Evolutionary conservation across 352 stramenopile species (phyloP), one percentile per base, ranked within the genome.

Genomic region (Globisporangium radiosum): DNA sequence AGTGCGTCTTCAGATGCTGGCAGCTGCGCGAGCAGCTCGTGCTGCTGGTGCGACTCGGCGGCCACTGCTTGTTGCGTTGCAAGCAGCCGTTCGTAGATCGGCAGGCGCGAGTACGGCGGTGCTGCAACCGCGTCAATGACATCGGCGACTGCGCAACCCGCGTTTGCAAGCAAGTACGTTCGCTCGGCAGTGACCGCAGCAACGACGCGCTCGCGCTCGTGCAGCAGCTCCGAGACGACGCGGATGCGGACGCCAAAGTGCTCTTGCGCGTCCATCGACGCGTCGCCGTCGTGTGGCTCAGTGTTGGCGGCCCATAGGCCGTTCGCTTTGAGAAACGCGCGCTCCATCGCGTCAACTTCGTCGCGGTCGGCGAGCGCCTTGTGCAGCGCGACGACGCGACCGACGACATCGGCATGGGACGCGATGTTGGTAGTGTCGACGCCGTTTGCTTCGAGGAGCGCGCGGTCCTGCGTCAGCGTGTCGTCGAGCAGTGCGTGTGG

Each of bases 401-500:
- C 62, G 19, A 70, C 60, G 5, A 77, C 47, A 2, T 57, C 57
- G 52, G 70, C 65, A 0, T 61, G 57, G 54, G 15, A 42, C 6
- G 39, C 10, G 17, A 5, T 15, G 5, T 11, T 63, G 2, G 54
- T 62, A 42, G 73, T 60, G 3, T 25, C 7, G 15, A 75, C 47
- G 9, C 57, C 63, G 36, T 85, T 56, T 5, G 57, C 56, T 51
- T 68, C 62, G 0, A 81, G 55, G n/a, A 69, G 73, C 5, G 58
- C 66, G 8, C 62, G 66, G 52, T 83, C 71, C 25, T 64, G 66
- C 62, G 84, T 64, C 65, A 85, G 69, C 52, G 82, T 83, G 51
- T 87, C 79, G 13, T 89, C 79, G 6, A 85, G 81, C 39, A 87
- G 55, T 8, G 64, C 58, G 47, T 71, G 72, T 40, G 85, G 79